A percentile compares a stretch with the other conserved stretches of the same genome.
Evolutionary conservation across 108 stramenopile species (phyloP).

Genomic region (Skeletonema potamos): DNA sequence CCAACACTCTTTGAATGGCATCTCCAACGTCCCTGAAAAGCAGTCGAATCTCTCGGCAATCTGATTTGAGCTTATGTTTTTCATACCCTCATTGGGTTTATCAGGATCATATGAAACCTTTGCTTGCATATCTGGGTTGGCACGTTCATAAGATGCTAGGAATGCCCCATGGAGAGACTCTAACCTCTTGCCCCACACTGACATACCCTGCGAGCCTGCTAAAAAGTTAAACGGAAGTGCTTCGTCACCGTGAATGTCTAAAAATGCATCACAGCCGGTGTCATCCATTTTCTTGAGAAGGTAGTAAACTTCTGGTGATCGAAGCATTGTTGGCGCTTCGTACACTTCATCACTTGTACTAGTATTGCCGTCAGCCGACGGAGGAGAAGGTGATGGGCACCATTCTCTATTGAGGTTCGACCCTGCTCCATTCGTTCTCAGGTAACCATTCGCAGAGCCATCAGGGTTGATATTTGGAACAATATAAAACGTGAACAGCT

Average conservation of each 20-base stretch:
- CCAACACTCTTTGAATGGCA: constrained; percentile 88
- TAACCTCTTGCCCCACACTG: constrained; percentile 64
- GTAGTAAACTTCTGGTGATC: constrained; percentile 82
- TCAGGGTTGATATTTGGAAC: constrained; percentile 89
- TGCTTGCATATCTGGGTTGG: constrained; percentile 78
- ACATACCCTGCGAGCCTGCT: constrained; percentile 68
- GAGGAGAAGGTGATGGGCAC: constrained; percentile 55
- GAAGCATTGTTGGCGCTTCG: constrained; percentile 78
- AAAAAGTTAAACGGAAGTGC: constrained; percentile 83
- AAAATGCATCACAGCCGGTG: constrained; percentile 75
- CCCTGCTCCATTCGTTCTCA: constrained; percentile 81
- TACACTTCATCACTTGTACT: constrained; percentile 38
- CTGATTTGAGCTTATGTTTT: constrained; percentile 83
- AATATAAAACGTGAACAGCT: constrained; percentile 78
- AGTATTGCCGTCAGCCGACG: background rate
- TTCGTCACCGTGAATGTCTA: constrained; percentile 90
- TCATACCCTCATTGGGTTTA: constrained; percentile 45
- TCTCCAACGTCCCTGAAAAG: constrained; percentile 78
- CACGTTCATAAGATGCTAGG: constrained; percentile 61
- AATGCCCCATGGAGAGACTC: constrained; percentile 78
- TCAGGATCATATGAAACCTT: constrained; percentile 68
- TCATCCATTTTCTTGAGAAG: constrained; percentile 81
- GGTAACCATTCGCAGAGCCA: constrained; percentile 74
- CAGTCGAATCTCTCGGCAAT: constrained; percentile 78
- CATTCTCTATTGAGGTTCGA: constrained; percentile 90